phyloP scores from a whole-genome alignment of 192 early-diverging fungal genomes.

The Podila horticola region DNA sequence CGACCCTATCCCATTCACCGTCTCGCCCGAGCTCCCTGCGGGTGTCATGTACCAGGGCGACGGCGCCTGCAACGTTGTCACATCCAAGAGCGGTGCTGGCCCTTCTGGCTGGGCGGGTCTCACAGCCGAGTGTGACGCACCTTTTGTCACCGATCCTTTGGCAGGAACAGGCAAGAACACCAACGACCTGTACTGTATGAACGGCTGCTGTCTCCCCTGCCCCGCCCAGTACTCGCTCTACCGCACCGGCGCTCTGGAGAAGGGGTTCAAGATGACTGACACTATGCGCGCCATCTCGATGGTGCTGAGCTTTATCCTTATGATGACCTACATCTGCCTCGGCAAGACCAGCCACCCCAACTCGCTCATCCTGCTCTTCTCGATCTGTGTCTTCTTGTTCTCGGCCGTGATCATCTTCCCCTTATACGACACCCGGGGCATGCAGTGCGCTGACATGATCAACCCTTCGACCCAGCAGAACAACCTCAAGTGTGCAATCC shows the following conservation, averaged over 20 bases:
- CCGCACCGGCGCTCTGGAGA: constrained; percentile 40
- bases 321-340: constrained; percentile 57
- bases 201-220: constrained; percentile 66
- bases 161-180: constrained; percentile 20
- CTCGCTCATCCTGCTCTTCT: constrained; percentile 58
- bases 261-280: constrained; percentile 56
- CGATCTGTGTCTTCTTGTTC: constrained; percentile 60
- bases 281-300: constrained; percentile 55
- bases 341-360: constrained; percentile 60
- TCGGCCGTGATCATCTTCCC: constrained; percentile 59
- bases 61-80: constrained; percentile 19
- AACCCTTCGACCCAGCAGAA: constrained; percentile 57
- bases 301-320: constrained; percentile 47
- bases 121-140: constrained; percentile 36
- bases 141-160: constrained; percentile 53
- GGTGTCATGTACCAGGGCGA: constrained; percentile 31
- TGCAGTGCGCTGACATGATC: constrained; percentile 56
- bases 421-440: constrained; percentile 46
- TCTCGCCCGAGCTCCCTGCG: neutral
- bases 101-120: constrained; percentile 20
- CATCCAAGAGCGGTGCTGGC: constrained; percentile 4
- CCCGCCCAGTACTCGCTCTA: constrained; percentile 62
- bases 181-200: constrained; percentile 41
- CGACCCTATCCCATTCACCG: constrained; percentile 14
- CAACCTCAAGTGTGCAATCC: constrained; percentile 57